Conservation (phyloP, 768 basidiomycete species). For the Suillus subaureus region DNA sequence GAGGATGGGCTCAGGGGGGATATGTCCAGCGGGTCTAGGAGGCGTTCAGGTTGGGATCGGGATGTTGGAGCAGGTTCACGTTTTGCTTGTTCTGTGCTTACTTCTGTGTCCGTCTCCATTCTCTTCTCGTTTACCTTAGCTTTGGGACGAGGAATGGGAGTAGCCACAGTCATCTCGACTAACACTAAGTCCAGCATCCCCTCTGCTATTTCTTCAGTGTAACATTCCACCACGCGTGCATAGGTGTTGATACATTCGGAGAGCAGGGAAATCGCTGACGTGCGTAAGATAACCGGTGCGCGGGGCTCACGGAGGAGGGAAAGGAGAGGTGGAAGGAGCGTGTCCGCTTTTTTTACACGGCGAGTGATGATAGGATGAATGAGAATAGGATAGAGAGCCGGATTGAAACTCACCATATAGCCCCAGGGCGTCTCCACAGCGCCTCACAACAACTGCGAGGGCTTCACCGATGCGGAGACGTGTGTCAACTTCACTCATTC, state of each 20-base stretch:
- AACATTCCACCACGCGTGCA: conserved; percentile 61
- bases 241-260: conserved; percentile 71
- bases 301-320: conserved; percentile 56
- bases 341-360: conserved; percentile 50
- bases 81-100: conserved; percentile 45
- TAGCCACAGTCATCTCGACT: conserved; percentile 46
- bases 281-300: conserved; percentile 73
- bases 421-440: conserved; percentile 69
- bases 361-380: conserved; percentile 2
- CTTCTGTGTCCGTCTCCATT: conserved; percentile 13
- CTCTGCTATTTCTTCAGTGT: conserved; percentile 59
- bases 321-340: conserved; percentile 74
- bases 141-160: conserved; percentile 20
- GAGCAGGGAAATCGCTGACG: conserved; percentile 69
- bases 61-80: conserved; percentile 51
- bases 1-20: conserved; percentile 36
- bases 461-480: conserved; percentile 85
- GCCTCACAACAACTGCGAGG: conserved; percentile 71
- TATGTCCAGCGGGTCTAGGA: not conserved
- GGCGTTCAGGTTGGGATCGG: not conserved
- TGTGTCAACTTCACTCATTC: conserved; percentile 60
- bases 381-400: not conserved
- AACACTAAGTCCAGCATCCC: conserved; percentile 81
- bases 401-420: conserved; percentile 57
- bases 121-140: conserved; percentile 14